Base-by-base conservation (phyloP, 2,329 filamentous ascomycete species). In the Aureobasidium pullulans region DNA sequence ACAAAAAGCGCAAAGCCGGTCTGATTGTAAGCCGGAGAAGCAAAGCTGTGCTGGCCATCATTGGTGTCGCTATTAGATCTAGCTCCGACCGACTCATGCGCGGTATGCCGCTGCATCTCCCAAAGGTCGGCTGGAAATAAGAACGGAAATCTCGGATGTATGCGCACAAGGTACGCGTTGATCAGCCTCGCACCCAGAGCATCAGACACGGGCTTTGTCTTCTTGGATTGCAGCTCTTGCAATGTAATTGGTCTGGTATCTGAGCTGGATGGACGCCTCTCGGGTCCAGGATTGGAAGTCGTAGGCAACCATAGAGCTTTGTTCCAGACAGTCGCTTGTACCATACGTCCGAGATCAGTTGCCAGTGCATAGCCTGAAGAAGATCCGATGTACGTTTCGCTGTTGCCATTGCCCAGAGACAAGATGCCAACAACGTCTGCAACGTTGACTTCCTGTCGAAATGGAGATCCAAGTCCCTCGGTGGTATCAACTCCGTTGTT, bases 291-390 rank as follows among this genome's bases (percentile, higher is more conserved):
- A 15, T 15, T n/a, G 6, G 34, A 8, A 15, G 36, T 13, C 13
- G 32, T 31, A 6, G 48, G 48, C 9, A 52, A 6, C 48, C 48
- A 52, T 28, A 52, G 15, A 52, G 48, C 48, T 37, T 52, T 52
- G 32, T 52, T 52, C 48, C 48, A 52, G 3, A 52, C 48, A n/a
- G 48, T 52, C 34, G 48, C 48, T 29, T 19, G 48, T 6, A 52
- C 48, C 48, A 52, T 23, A 23, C 36, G 32, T 11, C 48, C 48
- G 10, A 52, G 48, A 28, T 52, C 36, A n/a, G 16, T 39, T 0
- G 48, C 48, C 48, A 52, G 15, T 37, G 48, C 32, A 40, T 52
- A 52, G 48, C 48, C 48, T 4, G 48, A 52, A 6, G 48, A 52
- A 6, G 48, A 52, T 3, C 48, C 48, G 37, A 52, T 29, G 37